A percentile compares a stretch with the other conserved stretches of the same genome.
Evolutionary conservation across 768 basidiomycete species (phyloP).

Genomic region (Suillus sp.): DNA sequence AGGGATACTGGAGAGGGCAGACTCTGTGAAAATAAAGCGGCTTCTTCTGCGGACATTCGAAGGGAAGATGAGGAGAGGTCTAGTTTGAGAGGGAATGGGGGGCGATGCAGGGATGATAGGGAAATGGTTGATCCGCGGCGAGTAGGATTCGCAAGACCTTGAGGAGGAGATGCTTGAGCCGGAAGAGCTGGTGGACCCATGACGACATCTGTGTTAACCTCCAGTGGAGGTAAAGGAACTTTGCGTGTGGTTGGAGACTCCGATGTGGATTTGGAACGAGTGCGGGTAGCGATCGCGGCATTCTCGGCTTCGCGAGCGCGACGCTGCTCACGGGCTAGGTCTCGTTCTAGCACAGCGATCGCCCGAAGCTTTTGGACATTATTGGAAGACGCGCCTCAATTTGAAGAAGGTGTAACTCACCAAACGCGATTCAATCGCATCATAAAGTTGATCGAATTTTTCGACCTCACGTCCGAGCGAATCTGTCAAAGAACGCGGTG

Average conservation of each 20-base stretch:
- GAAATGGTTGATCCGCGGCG: constrained; percentile 79
- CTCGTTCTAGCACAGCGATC: constrained; percentile 71
- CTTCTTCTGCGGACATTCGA: constrained; percentile 66
- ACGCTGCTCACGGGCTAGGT: constrained; percentile 62
- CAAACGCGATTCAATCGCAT: constrained; percentile 72
- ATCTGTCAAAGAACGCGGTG: constrained; percentile 64
- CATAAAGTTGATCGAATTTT: constrained; percentile 79
- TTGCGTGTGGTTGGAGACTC: constrained; percentile 28
- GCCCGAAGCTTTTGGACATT: constrained; percentile 61
- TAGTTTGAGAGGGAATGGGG: constrained; percentile 71
- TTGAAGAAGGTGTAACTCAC: constrained; percentile 41
- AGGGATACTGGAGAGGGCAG: constrained; percentile 77
- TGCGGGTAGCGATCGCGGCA: constrained; percentile 40
- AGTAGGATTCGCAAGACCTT: constrained; percentile 34
- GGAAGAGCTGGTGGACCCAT: constrained; percentile 33
- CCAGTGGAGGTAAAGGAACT: constrained; percentile 27
- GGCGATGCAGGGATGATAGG: constrained; percentile 76
- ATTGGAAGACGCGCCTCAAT: constrained; percentile 4
- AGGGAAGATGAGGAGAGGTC: constrained; percentile 74
- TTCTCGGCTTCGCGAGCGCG: constrained; percentile 48
- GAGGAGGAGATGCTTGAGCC: constrained; percentile 38
- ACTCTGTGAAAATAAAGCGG: constrained; percentile 55
- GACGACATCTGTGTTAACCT: constrained; percentile 19
- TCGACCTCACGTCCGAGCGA: constrained; percentile 75
- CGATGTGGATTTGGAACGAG: constrained; percentile 25